Conservation (phyloP, 2,329 filamentous ascomycete genomes). For the Exophiala dermatitidis region DNA sequence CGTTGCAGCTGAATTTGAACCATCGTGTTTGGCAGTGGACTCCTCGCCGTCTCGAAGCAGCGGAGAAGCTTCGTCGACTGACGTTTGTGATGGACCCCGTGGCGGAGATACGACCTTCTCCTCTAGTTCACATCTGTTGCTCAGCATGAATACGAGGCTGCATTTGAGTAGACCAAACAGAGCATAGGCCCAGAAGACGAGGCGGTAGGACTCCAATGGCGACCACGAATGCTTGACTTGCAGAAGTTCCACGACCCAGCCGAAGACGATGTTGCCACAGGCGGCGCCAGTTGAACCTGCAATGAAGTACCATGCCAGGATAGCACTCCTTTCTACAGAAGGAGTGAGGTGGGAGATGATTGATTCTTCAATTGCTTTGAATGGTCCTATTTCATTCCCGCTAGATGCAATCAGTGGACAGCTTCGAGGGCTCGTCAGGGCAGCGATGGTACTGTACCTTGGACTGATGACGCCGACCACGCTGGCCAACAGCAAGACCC, state of each 20-base stretch:
- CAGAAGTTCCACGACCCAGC: constrained; percentile 46
- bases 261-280: constrained; percentile 47
- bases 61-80: constrained; percentile 31
- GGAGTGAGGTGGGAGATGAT: constrained; percentile 30
- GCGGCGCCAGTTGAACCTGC: constrained; percentile 49
- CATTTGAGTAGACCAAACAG: constrained; percentile 49
- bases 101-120: too few relatives aligned
- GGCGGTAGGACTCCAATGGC: constrained; percentile 48
- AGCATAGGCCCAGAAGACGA: constrained; percentile 51
- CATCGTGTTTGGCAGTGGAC: not conserved
- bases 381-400: constrained; percentile 58
- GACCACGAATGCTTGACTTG: constrained; percentile 42
- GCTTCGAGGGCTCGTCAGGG: not conserved
- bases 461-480: constrained; percentile 55
- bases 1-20: too few relatives aligned
- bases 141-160: constrained; percentile 41
- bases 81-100: constrained; percentile 27
- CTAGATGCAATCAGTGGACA: constrained; percentile 29
- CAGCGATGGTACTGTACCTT: constrained; percentile 32
- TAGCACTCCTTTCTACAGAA: constrained; percentile 15
- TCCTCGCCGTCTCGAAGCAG: constrained; percentile 31
- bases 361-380: constrained; percentile 54
- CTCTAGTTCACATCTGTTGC: constrained; percentile 42
- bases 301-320: constrained; percentile 37
- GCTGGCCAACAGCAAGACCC: constrained; percentile 51